Conservation (phyloP, 768 basidiomycete species). For the Lyophyllum decastes region DNA sequence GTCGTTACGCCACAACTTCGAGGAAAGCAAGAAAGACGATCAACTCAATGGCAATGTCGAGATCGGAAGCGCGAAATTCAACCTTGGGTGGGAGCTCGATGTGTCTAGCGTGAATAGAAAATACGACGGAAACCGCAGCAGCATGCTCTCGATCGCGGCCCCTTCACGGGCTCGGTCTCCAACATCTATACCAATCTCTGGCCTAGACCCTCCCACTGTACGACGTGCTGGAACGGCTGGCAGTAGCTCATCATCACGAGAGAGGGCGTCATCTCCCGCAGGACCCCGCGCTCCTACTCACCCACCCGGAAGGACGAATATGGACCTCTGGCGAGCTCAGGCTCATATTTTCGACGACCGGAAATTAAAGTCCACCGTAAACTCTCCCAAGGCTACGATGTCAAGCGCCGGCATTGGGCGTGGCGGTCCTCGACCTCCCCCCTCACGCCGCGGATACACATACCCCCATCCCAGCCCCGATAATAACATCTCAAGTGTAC, state of each 20-base stretch:
- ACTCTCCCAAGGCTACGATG: conserved; percentile 23
- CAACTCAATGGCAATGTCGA: conserved; percentile 15
- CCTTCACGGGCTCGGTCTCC: conserved; percentile 21
- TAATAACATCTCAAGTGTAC: conserved; percentile 15
- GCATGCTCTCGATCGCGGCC: conserved; percentile 17
- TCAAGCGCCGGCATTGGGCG: conserved; percentile 22
- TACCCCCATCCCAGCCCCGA: conserved; percentile 24
- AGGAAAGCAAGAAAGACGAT: conserved; percentile 46
- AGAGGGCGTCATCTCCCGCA: conserved; percentile 49
- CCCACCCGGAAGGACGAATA: conserved; percentile 15
- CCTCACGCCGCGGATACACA: conserved; percentile 39
- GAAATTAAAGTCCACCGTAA: conserved; percentile 10
- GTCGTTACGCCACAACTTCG: conserved; percentile 41
- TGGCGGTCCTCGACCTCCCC: conserved; percentile 30
- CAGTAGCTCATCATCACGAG: conserved; percentile 28
- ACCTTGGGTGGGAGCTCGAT: conserved; percentile 42
- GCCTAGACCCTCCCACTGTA: conserved; percentile 20
- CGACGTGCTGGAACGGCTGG: conserved; percentile 18
- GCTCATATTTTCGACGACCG: conserved; percentile 6
- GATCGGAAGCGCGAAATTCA: conserved; percentile 31
- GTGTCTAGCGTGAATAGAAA: conserved; percentile 27
- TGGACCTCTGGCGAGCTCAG: conserved; percentile 25
- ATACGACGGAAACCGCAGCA: conserved; percentile 26
- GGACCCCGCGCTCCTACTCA: conserved; percentile 46
- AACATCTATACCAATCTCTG: conserved; percentile 12